A percentile compares a stretch with the other conserved stretches of the same genome.
Conservation (phyloP, 306 rosid genomes). For the Fragaria iinumae region DNA sequence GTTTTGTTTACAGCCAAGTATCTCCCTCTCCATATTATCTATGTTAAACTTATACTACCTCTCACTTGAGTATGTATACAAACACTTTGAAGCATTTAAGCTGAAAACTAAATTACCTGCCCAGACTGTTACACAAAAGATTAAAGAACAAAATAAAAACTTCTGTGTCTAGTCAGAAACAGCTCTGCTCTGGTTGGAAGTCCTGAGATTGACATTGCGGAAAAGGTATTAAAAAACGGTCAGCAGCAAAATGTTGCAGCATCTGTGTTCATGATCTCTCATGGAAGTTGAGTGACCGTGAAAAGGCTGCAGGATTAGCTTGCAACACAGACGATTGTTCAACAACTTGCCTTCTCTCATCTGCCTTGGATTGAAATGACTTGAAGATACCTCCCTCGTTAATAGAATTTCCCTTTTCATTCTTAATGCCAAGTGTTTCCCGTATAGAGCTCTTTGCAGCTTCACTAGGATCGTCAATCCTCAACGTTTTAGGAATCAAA, state of each 20-base stretch:
- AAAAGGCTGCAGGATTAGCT: constrained; percentile 83
- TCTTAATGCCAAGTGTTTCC: constrained; percentile 64
- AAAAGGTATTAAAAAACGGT: constrained; percentile 21
- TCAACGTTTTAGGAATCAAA: constrained; percentile 62
- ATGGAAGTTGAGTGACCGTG: constrained; percentile 62
- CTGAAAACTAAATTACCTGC: constrained; percentile 39
- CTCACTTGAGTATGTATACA: constrained; percentile 34
- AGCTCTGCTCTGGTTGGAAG: constrained; percentile 15
- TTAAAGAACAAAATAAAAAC: constrained; percentile 7
- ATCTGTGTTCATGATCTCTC: constrained; percentile 52
- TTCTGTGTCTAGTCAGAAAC: constrained; percentile 20
- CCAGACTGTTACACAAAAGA: constrained; percentile 24
- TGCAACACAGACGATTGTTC: constrained; percentile 57
- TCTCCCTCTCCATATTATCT: constrained; percentile 27
- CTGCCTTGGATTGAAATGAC: constrained; percentile 52
- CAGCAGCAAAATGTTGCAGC: constrained; percentile 28
- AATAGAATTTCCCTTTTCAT: constrained; percentile 45
- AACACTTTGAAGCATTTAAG: constrained; percentile 35
- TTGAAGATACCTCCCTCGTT: constrained; percentile 49
- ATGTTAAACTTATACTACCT: constrained; percentile 31
- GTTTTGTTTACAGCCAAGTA: constrained; percentile 32
- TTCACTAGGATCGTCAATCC: constrained; percentile 65
- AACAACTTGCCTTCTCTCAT: constrained; percentile 31
- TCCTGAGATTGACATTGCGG: constrained; percentile 26
- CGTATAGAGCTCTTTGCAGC: constrained; percentile 65